These are phyloP conservation scores for Ostreobium quekettii DNA, from an alignment of 139 green algal species.

Conservation along the genomic window DNA sequence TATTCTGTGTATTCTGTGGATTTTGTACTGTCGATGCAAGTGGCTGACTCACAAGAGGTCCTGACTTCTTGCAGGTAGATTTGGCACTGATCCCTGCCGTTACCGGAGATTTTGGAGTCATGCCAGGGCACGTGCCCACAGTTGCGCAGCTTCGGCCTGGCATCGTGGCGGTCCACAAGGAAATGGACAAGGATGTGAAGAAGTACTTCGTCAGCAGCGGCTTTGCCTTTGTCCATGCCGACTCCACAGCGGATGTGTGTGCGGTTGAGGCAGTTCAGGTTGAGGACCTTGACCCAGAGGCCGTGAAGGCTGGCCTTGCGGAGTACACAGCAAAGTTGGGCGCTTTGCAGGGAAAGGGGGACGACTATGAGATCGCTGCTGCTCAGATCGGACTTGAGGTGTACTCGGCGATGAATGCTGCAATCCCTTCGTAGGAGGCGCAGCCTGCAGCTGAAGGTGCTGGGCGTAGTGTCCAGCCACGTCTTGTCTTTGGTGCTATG, in stretches of 20 bases:
- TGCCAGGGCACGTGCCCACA: constrained; percentile 81
- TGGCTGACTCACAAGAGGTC: not conserved
- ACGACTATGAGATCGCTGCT: constrained; percentile 76
- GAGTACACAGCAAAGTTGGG: constrained; percentile 71
- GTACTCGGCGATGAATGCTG: constrained; percentile 69
- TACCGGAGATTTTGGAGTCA: constrained; percentile 80
- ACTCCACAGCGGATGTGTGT: constrained; percentile 67
- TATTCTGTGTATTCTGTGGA: not conserved
- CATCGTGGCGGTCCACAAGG: constrained; percentile 67
- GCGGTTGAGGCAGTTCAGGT: constrained; percentile 75
- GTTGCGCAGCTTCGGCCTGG: constrained; percentile 77
- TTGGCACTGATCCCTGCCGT: constrained; percentile 69
- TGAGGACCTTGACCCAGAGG: constrained; percentile 59
- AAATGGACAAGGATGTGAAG: constrained; percentile 62
- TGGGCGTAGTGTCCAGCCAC: too few relatives aligned
- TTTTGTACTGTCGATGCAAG: not conserved
- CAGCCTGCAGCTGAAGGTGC: too few relatives aligned
- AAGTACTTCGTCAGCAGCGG: constrained; percentile 80
- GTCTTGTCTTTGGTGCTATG: too few relatives aligned
- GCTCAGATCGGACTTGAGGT: constrained; percentile 85
- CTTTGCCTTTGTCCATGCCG: constrained; percentile 82
- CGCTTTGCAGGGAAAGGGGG: constrained; percentile 43
- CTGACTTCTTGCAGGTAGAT: constrained; percentile 56
- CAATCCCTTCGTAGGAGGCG: too few relatives aligned
- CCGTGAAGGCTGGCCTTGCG: constrained; percentile 54